These are phyloP conservation scores for Saturnispora diversa DNA, from an alignment of 805 yeast genomes.

Conservation along the genomic window DNA sequence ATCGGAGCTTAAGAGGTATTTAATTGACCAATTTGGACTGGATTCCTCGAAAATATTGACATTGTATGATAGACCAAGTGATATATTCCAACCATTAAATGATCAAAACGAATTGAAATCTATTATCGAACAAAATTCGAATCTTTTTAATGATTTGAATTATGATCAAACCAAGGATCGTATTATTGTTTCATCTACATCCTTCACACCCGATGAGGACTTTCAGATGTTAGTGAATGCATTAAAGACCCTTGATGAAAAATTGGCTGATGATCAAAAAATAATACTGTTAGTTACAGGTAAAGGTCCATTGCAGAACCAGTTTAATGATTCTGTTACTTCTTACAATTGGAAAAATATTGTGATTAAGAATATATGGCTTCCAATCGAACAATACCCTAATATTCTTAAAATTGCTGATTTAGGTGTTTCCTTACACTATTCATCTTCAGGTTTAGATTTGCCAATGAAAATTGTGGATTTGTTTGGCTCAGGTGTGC, in stretches of 20 bases:
- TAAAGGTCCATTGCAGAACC: conserved; percentile 73
- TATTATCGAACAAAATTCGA: conserved; percentile 31
- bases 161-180: conserved; percentile 35
- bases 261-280: conserved; percentile 31
- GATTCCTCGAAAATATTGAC: conserved; percentile 44
- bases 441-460: conserved; percentile 88
- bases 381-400: conserved; percentile 73
- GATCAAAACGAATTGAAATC: conserved; percentile 22
- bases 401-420: conserved; percentile 67
- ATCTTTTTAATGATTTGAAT: conserved; percentile 24
- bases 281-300: conserved; percentile 85
- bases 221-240: conserved; percentile 63
- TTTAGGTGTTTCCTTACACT: conserved; percentile 81
- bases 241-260: conserved; percentile 47
- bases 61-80: conserved; percentile 80
- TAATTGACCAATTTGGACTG: conserved; percentile 49
- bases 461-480: conserved; percentile 97
- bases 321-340: conserved; percentile 29
- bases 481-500: conserved; percentile 92
- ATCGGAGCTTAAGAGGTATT: conserved; percentile 54
- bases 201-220: conserved; percentile 95
- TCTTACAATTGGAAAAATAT: conserved; percentile 38
- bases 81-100: conserved; percentile 49
- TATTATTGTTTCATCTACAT: conserved; percentile 78
- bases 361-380: conserved; percentile 63